Evolutionary conservation across 148 eudicot genomes (phyloP).

Genomic region (Silene uniflora): DNA sequence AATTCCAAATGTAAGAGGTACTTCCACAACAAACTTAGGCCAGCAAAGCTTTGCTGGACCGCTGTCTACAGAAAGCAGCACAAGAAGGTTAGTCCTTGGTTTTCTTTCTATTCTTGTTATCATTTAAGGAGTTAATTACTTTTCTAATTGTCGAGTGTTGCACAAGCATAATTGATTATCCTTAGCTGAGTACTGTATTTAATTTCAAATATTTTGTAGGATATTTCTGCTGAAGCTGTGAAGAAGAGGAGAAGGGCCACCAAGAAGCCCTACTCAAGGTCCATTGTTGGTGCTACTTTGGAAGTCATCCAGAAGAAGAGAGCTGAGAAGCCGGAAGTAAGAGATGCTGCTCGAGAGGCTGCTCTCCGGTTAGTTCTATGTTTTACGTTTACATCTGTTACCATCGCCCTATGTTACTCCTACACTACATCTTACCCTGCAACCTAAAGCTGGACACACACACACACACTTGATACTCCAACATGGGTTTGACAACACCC

Average conservation of each 20-base stretch:
- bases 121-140: neutral
- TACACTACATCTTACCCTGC: no score
- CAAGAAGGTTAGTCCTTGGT: constrained; percentile 41
- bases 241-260: constrained; percentile 69
- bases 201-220: constrained; percentile 25
- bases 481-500: no score
- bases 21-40: constrained; percentile 63
- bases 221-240: constrained; percentile 58
- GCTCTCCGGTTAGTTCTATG: constrained; percentile 50
- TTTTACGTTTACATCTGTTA: no score
- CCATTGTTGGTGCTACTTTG: constrained; percentile 69
- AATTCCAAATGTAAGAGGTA: constrained; percentile 73
- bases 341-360: constrained; percentile 73
- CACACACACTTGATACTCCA: no score
- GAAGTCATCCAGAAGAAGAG: constrained; percentile 72
- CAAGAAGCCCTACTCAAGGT: constrained; percentile 71
- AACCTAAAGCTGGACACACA: no score
- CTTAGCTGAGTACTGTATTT: no score
- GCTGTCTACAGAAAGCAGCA: constrained; percentile 71
- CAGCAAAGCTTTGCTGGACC: constrained; percentile 64
- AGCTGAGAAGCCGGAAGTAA: constrained; percentile 60
- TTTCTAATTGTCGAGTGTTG: neutral
- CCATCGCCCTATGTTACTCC: no score
- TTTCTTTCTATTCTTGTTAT: neutral
- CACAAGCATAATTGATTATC: neutral